phyloP scores from a whole-genome alignment of 176 grass and related monocot genomes.

The Carex myosuroides region DNA sequence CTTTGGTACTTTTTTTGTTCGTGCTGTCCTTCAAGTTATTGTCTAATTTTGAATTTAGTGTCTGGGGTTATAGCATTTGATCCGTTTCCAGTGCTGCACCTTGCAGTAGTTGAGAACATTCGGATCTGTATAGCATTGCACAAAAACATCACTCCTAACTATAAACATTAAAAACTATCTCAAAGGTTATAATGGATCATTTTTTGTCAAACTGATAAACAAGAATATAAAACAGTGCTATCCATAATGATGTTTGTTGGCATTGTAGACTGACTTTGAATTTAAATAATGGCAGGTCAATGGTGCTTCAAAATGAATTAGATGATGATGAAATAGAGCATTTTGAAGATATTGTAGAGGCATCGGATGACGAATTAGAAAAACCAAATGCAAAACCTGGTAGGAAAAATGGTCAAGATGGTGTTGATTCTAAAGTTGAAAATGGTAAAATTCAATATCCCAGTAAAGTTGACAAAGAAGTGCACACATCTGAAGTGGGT shows the following conservation, averaged over 20 bases:
- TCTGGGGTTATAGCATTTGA: background rate
- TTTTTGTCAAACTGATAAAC: background rate
- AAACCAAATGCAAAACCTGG: slow-evolving; percentile 25
- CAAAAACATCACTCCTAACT: background rate
- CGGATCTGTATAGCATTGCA: background rate
- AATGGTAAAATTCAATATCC: slow-evolving; percentile 19
- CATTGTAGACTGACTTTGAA: background rate
- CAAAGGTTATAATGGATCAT: background rate
- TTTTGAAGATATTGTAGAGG: slow-evolving; percentile 77
- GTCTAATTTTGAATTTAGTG: slow-evolving; percentile 10
- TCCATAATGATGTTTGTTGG: background rate
- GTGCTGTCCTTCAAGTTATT: background rate
- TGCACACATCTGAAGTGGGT: slow-evolving; percentile 23
- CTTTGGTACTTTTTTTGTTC: slow-evolving; percentile 49
- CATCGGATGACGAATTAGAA: slow-evolving; percentile 22
- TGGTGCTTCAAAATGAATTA: slow-evolving; percentile 83
- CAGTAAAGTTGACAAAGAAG: slow-evolving; percentile 29
- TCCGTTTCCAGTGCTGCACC: no score
- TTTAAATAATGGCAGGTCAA: slow-evolving; percentile 38
- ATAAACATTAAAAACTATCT: background rate
- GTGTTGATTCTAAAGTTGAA: slow-evolving; percentile 33
- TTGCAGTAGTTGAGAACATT: no score
- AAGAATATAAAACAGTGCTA: background rate
- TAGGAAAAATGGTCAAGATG: slow-evolving; percentile 19
- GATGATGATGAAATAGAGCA: slow-evolving; percentile 82